Evolutionary conservation across 768 basidiomycete species (phyloP).

Genomic region (Lactarius pseudohatsudake): DNA sequence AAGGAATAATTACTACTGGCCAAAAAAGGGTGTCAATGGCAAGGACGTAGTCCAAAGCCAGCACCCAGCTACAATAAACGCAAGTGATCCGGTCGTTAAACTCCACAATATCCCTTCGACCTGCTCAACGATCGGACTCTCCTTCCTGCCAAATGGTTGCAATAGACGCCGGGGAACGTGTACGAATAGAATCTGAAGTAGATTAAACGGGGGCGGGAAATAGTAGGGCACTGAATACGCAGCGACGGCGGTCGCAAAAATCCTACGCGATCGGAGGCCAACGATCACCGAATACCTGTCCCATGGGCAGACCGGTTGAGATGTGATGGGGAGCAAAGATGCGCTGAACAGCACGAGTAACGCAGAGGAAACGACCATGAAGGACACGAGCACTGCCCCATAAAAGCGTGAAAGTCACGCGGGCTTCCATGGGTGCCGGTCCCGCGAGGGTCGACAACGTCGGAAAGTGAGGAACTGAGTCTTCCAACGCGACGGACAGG

Average conservation of each 20-base stretch:
- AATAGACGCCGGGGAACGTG: conserved; percentile 26
- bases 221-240: conserved; percentile 38
- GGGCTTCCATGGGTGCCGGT: conserved; percentile 48
- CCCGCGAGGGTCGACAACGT: conserved; percentile 24
- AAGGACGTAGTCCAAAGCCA: conserved; percentile 20
- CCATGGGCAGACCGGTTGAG: conserved; percentile 37
- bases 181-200: conserved; percentile 37
- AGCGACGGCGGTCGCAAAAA: conserved; percentile 40
- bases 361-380: conserved; percentile 38
- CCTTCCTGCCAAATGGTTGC: conserved; percentile 30
- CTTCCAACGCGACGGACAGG: conserved; percentile 49
- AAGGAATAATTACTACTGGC: neutral
- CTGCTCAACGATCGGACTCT: conserved; percentile 13
- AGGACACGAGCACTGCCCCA: conserved; percentile 37
- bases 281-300: conserved; percentile 47
- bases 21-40: neutral
- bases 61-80: conserved; percentile 29
- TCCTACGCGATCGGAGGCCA: conserved; percentile 46
- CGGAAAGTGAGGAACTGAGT: conserved; percentile 31
- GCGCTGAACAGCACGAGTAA: conserved; percentile 37
- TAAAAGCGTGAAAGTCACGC: conserved; percentile 45
- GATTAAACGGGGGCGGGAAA: conserved; percentile 55
- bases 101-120: conserved; percentile 45
- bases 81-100: conserved; percentile 42
- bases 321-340: conserved; percentile 25